Base-by-base conservation (phyloP, 1,284 basidiomycete genomes). In the Stereum hirsutum region DNA sequence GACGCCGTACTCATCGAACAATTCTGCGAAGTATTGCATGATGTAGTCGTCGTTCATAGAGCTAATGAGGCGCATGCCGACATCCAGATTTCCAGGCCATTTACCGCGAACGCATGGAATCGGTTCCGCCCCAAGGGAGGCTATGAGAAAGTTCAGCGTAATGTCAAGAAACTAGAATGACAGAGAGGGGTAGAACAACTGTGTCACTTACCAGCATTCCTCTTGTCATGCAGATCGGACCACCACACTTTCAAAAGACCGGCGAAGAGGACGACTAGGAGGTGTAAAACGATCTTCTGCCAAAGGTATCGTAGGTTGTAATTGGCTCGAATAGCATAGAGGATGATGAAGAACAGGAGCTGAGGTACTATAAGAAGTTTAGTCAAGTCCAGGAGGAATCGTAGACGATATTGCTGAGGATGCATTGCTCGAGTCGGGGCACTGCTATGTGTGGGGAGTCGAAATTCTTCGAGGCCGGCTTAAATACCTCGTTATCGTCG, bases 11-110 rank as follows among this genome's bases (percentile, higher is more conserved):
- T 80, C 73, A 49, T 78, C 68, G 46, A 81, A 80, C 8, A 81
- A 63, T 24, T 71, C 63, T 6, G 35, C 41, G 31, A 74, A 64
- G 51, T 78, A 81, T 3, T 79, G 72, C 41, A 74, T 64, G 10
- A 78, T 60, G 54, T 82, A 81, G 49, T 69, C 70, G 34, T 66
- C 70, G 51, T 72, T 69, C 57, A 77, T 70, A 1, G 70, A 69
- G 15, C 62, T 63, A 52, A 70, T 65, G 68, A 78, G 72, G 42
- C 59, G 64, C 37, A 80, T 52, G 43, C 81, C 64, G 37, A 82
- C 57, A 54, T 83, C 80, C 49, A 82, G 62, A 54, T 82, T 82
- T 25, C 81, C 81, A 5, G 78, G 78, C 75, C 77, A 79, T 59
- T 69, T 74, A 5, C 80, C 81, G 21, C 69, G 60, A 11, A 80